Evolutionary conservation across 2,329 filamentous ascomycete genomes (phyloP), one percentile per base, ranked within the genome.

Genomic region (Aureobasidium sp.): DNA sequence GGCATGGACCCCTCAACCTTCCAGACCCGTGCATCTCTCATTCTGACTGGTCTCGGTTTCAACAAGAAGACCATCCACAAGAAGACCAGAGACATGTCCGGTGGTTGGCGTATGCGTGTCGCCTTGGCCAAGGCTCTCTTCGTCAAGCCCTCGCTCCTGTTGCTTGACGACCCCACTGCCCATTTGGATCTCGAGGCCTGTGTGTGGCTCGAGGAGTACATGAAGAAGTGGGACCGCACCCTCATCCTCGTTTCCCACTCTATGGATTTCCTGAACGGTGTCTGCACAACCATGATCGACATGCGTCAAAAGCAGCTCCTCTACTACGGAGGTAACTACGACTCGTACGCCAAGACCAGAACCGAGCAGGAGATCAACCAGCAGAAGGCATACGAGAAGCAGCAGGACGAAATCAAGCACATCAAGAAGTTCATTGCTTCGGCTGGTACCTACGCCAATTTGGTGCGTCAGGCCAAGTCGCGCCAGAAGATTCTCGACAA

Each of bases 401-500:
- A 99, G 77, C 94, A 99, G 76, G 94, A 99, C 66, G 94, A 99
- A 82, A 99, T 99, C 76, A 84, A 86, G 69, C 95, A 99, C 82
- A 99, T 99, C 84, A 97, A 99, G 84, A 97, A 97, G 81, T 99
- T 99, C 83, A 99, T 99, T 76, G 94, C 95, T 73, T 97, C 93
- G 65, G 94, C 94, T 62, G 94, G 95, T 92, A 99, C 94, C 64
- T 99, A 99, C 74, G 94, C 95, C 85, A 99, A 99, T 82, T 84
- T 99, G 82, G 94, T 99, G 74, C 85, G 90, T 76, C 94, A 99
- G 80, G 95, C 95, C 78, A 99, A 99, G 84, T 97, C 94, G 47
- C 87, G 94, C 67, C 94, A 99, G 79, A 99, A 99, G 90, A 97
- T 97, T 77, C 84, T 97, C 68, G 94, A 99, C 85, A 99, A 99